Percentiles rank a stretch among this genome's conserved stretches.
Evolutionary conservation across 192 early-diverging fungal genomes (phyloP).

Genomic region (Backusella westeae): DNA sequence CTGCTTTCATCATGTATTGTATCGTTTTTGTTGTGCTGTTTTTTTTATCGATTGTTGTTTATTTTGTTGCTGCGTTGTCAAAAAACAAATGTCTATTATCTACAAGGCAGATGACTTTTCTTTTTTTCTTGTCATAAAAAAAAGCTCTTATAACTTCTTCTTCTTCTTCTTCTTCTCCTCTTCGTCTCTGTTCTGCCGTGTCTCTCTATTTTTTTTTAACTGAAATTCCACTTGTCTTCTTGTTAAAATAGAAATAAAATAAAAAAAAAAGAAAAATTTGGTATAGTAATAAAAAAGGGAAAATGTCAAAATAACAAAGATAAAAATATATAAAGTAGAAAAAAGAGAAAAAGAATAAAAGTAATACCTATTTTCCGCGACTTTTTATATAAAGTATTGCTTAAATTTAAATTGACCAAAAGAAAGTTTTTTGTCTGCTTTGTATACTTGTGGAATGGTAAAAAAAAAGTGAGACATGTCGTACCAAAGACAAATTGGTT

Average conservation of each 20-base stretch:
- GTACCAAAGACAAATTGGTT: neutral
- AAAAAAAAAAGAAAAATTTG: too few relatives aligned
- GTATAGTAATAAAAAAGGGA: neutral
- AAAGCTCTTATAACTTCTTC: neutral
- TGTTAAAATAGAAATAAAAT: neutral
- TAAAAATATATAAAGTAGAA: neutral
- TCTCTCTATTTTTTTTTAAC: neutral
- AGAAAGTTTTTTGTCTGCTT: neutral
- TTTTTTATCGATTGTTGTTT: neutral
- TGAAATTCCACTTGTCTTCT: neutral
- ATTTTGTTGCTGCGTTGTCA: neutral
- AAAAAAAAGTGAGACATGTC: neutral
- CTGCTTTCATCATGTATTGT: neutral
- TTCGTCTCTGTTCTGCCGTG: neutral
- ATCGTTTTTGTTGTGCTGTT: neutral
- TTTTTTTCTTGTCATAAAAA: conserved; percentile 6
- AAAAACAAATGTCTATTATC: neutral
- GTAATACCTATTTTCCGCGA: neutral
- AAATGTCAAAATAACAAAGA: neutral
- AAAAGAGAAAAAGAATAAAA: neutral
- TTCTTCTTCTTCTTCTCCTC: neutral
- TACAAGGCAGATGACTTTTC: neutral
- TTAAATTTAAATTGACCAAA: neutral
- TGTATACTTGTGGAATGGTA: neutral
- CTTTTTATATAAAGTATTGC: neutral